These are phyloP conservation scores for Intubia oerlemansii DNA, from an alignment of 2,329 filamentous ascomycete species.

Conservation along the genomic window DNA sequence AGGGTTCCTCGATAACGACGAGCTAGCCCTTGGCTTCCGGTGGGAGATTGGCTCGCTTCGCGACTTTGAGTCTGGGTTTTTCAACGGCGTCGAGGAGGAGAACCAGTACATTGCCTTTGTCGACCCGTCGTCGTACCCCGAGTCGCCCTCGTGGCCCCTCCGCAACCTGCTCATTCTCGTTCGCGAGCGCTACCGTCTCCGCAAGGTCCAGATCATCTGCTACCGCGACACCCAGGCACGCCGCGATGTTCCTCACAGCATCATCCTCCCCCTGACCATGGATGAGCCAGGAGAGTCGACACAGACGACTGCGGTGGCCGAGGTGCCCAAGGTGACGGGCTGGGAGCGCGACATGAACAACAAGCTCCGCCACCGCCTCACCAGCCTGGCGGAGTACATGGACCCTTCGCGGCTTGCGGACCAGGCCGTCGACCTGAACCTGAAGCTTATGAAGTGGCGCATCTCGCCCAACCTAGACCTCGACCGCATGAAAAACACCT, in stretches of 20 bases:
- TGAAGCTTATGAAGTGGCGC: slow-evolving; percentile 98
- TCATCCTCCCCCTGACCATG: slow-evolving; percentile 49
- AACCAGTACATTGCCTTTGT: slow-evolving; percentile 75
- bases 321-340: slow-evolving; percentile 77
- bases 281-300: slow-evolving; percentile 21
- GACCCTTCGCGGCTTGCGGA: slow-evolving; percentile 74
- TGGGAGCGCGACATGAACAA: slow-evolving; percentile 74
- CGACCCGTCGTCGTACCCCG: slow-evolving; percentile 76
- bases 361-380: slow-evolving; percentile 57
- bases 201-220: slow-evolving; percentile 64
- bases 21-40: slow-evolving; percentile 36
- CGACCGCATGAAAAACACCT: slow-evolving; percentile 72
- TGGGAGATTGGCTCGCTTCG: slow-evolving; percentile 65
- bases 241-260: slow-evolving; percentile 61
- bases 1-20: slow-evolving; percentile 26
- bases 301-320: slow-evolving; percentile 18
- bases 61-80: slow-evolving; percentile 73
- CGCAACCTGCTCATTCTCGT: slow-evolving; percentile 75
- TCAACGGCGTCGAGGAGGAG: slow-evolving; percentile 45
- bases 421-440: slow-evolving; percentile 84
- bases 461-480: slow-evolving; percentile 77
- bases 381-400: slow-evolving; percentile 82
- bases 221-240: slow-evolving; percentile 67
- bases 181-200: slow-evolving; percentile 57
- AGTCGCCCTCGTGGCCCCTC: slow-evolving; percentile 81